A percentile compares a stretch with the other conserved stretches of the same genome.
phyloP scores from a whole-genome alignment of 2,329 filamentous ascomycete species.

The Fusarium oxysporum region DNA sequence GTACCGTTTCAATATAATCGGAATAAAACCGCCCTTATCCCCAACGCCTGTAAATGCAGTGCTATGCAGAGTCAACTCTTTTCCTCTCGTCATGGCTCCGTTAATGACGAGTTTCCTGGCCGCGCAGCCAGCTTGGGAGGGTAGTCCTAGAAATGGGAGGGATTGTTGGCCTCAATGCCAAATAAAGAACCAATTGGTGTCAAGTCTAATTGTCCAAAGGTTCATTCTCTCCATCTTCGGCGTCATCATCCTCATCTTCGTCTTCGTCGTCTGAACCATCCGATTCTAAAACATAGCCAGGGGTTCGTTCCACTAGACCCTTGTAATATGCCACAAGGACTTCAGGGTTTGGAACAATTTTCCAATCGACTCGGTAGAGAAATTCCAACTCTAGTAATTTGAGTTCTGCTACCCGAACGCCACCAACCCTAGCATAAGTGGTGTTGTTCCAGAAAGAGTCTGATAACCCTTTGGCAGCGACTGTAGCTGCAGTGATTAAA shows the following conservation, averaged over 20 bases:
- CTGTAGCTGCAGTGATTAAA: constrained; percentile 93
- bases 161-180: constrained; percentile 4
- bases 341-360: constrained; percentile 95
- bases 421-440: constrained; percentile 93
- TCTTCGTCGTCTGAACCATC: constrained; percentile 50
- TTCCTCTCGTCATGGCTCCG: constrained; percentile 18
- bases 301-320: constrained; percentile 78
- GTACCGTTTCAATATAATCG: constrained; percentile 28
- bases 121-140: background rate
- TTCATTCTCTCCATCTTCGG: constrained; percentile 35
- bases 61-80: constrained; percentile 33
- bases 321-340: constrained; percentile 93
- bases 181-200: constrained; percentile 2
- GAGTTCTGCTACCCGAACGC: constrained; percentile 89
- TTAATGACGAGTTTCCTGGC: constrained; percentile 8
- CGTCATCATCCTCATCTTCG: constrained; percentile 41
- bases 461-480: constrained; percentile 94
- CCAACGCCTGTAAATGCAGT: constrained; percentile 44
- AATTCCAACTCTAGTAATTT: constrained; percentile 95
- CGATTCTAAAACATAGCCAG: constrained; percentile 65
- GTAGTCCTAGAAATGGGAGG: background rate
- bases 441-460: constrained; percentile 99
- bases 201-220: constrained; percentile 15
- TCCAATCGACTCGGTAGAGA: constrained; percentile 91
- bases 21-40: constrained; percentile 23